Percentiles rank a stretch among this genome's conserved stretches.
Evolutionary conservation across 2,329 filamentous ascomycete genomes (phyloP).

Genomic region (Sordariomycetes sp.): DNA sequence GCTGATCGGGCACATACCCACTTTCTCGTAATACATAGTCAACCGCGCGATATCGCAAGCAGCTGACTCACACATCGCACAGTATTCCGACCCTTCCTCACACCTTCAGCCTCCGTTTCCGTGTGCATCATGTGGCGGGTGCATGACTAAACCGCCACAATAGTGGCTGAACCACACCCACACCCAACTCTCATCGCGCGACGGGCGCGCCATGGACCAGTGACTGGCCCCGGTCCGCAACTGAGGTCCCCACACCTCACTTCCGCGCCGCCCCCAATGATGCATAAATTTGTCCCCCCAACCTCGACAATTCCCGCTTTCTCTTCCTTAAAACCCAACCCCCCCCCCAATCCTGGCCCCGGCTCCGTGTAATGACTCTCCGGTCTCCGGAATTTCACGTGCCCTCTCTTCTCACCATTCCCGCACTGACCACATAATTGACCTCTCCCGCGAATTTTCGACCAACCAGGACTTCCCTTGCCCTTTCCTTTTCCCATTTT

Average conservation of each 20-base stretch:
- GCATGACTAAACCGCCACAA: not conserved
- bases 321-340: not conserved
- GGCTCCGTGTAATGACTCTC: not conserved
- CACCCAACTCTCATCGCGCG: too few relatives aligned
- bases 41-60: too few relatives aligned
- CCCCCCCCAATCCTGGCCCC: not conserved
- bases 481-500: not conserved
- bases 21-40: too few relatives aligned
- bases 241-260: not conserved
- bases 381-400: not conserved
- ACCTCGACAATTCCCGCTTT: not conserved
- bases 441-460: not conserved
- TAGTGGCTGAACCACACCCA: not conserved
- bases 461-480: slow-evolving; percentile 1
- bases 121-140: not conserved
- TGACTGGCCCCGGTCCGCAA: not conserved
- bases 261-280: not conserved
- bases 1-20: too few relatives aligned
- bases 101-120: not conserved
- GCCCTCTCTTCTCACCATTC: not conserved
- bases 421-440: not conserved
- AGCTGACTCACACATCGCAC: not conserved
- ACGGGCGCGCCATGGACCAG: too few relatives aligned
- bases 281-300: not conserved
- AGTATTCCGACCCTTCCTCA: not conserved